These are phyloP conservation scores for Daedaleopsis sinensis DNA, from an alignment of 768 basidiomycete genomes.

Conservation along the genomic window DNA sequence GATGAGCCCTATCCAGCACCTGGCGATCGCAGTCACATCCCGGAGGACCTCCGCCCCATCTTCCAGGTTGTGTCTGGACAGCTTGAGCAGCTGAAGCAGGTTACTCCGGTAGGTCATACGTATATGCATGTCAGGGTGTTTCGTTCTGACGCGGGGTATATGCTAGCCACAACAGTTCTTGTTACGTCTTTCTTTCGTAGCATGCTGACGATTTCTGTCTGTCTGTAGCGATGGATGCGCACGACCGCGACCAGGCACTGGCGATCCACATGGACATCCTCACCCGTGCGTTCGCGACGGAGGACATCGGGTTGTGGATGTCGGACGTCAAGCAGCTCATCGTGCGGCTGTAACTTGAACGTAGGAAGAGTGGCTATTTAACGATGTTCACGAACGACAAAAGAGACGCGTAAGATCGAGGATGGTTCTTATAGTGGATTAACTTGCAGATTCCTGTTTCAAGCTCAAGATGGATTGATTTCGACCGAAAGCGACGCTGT, in stretches of 20 bases:
- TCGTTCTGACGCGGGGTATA: not conserved
- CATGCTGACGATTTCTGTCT: constrained; percentile 1
- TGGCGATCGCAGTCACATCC: constrained; percentile 93
- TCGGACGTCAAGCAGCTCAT: constrained; percentile 90
- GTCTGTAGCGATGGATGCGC: constrained; percentile 73
- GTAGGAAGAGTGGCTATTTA: too few relatives aligned
- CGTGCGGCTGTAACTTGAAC: constrained; percentile 57
- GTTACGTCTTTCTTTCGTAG: constrained; percentile 40
- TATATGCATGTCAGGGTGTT: not conserved
- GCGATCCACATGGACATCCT: constrained; percentile 86
- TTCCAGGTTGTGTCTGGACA: constrained; percentile 68
- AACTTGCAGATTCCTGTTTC: too few relatives aligned
- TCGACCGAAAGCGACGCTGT: too few relatives aligned
- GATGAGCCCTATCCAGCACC: constrained; percentile 53
- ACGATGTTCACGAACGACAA: too few relatives aligned
- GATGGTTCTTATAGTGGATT: too few relatives aligned
- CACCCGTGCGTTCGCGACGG: constrained; percentile 75
- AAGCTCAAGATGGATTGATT: too few relatives aligned
- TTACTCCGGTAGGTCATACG: constrained; percentile 67
- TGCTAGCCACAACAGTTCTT: constrained; percentile 76
- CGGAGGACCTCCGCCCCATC: constrained; percentile 64
- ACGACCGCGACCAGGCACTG: constrained; percentile 78
- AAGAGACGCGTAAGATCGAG: constrained; percentile 1
- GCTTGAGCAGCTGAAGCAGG: constrained; percentile 69
- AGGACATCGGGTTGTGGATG: constrained; percentile 88